phyloP scores from a whole-genome alignment of 163 green algal genomes.

The Chlorella variabilis region DNA sequence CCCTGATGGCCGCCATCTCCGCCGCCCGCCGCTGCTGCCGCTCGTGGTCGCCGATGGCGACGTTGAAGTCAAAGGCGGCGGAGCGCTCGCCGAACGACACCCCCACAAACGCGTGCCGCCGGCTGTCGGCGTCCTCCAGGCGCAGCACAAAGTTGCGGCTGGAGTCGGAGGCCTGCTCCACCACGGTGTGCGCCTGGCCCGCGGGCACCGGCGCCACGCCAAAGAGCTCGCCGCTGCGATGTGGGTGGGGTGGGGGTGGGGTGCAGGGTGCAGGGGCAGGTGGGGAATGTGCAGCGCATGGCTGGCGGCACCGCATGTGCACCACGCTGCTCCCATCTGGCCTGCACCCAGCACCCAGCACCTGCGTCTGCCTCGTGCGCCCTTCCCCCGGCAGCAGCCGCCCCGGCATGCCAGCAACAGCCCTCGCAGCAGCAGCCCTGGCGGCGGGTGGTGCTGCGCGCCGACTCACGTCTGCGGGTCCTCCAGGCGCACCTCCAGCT shows the following conservation, averaged over 20 bases:
- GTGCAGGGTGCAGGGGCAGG: not conserved
- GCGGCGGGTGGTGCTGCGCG: too few species aligned
- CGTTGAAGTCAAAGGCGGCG: constrained; percentile 93
- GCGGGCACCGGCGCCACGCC: constrained; percentile 65
- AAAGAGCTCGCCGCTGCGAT: constrained; percentile 75
- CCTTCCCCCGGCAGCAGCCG: too few species aligned
- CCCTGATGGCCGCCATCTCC: constrained; percentile 49
- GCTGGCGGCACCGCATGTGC: too few species aligned
- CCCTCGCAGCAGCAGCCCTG: too few species aligned
- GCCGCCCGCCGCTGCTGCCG: constrained; percentile 65
- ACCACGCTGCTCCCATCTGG: too few species aligned
- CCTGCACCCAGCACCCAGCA: too few species aligned
- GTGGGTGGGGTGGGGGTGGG: not conserved
- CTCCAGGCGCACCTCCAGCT: constrained; percentile 64
- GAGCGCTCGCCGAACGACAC: constrained; percentile 83
- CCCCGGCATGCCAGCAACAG: too few species aligned
- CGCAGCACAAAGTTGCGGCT: constrained; percentile 75
- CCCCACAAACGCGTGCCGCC: constrained; percentile 75
- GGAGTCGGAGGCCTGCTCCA: constrained; percentile 77
- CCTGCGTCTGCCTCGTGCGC: too few species aligned
- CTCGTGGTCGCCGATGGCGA: constrained; percentile 67
- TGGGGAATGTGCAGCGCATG: too few species aligned
- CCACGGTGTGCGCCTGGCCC: constrained; percentile 57
- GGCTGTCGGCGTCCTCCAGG: constrained; percentile 70
- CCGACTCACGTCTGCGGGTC: constrained; percentile 63